These are phyloP conservation scores for Ophiocordyceps robertsii DNA, from an alignment of 2,329 filamentous ascomycete genomes.

Conservation along the genomic window DNA sequence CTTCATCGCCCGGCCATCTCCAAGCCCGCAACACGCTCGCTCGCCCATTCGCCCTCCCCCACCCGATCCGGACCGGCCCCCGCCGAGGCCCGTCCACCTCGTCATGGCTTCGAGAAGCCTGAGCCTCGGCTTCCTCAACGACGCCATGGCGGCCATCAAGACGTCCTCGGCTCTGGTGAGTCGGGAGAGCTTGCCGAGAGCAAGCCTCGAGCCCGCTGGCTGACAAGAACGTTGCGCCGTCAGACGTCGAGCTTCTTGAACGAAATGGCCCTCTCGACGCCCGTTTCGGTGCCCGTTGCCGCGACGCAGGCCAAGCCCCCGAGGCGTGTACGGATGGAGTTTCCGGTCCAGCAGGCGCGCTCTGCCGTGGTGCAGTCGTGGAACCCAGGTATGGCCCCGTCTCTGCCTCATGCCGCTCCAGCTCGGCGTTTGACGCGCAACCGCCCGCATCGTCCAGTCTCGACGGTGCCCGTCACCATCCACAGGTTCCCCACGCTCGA, in stretches of 20 bases:
- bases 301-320: slow-evolving; percentile 42
- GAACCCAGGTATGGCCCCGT: slow-evolving; percentile 27
- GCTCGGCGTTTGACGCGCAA: neutral
- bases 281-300: slow-evolving; percentile 5
- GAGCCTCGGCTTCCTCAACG: slow-evolving; percentile 34
- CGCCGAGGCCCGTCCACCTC: neutral
- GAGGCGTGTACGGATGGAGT: slow-evolving; percentile 26
- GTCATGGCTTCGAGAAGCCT: slow-evolving; percentile 18
- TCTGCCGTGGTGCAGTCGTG: slow-evolving; percentile 23
- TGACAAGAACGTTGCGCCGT: slow-evolving; percentile 5
- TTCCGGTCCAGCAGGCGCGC: slow-evolving; percentile 19
- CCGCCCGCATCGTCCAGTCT: slow-evolving; percentile 22
- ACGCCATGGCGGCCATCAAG: slow-evolving; percentile 37
- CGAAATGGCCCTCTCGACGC: too few relatives aligned
- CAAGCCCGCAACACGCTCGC: too few relatives aligned
- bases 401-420: neutral
- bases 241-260: slow-evolving; percentile 22
- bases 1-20: too few relatives aligned
- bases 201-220: slow-evolving; percentile 11
- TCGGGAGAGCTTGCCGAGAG: neutral
- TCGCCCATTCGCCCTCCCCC: neutral
- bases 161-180: slow-evolving; percentile 27
- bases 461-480: slow-evolving; percentile 68
- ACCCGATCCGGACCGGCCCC: neutral
- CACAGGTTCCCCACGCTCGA: slow-evolving; percentile 85